A percentile compares a stretch with the other conserved stretches of the same genome.
These are phyloP conservation scores for Monosporozyma unispora DNA, from an alignment of 805 yeast species.

Conservation along the genomic window DNA sequence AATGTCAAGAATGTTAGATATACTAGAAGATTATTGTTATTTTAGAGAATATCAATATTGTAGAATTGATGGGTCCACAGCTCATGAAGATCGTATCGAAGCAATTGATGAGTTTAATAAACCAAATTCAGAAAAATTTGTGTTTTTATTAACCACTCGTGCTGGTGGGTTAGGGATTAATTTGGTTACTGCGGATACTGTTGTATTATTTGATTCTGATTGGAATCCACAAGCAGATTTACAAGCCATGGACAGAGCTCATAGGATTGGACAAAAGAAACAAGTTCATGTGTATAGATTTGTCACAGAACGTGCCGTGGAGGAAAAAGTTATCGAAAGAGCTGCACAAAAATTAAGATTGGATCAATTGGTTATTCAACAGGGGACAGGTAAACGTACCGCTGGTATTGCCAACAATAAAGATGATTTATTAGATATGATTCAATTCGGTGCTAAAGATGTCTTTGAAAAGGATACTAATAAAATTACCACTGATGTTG, in stretches of 20 bases:
- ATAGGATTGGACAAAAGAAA: conserved; percentile 92
- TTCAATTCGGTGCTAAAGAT: conserved; percentile 90
- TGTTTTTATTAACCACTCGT: conserved; percentile 81
- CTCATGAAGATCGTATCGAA: conserved; percentile 83
- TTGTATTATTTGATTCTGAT: conserved; percentile 81
- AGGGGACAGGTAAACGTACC: conserved; percentile 49
- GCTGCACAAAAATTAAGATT: conserved; percentile 89
- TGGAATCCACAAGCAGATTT: conserved; percentile 98
- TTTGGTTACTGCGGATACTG: conserved; percentile 85
- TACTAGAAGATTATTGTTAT: conserved; percentile 83
- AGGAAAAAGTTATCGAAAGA: conserved; percentile 88
- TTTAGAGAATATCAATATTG: conserved; percentile 79
- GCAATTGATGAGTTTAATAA: conserved; percentile 88
- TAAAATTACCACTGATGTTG: conserved; percentile 37
- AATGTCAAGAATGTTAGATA: conserved; percentile 84
- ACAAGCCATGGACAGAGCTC: conserved; percentile 98
- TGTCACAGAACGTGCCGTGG: conserved; percentile 91
- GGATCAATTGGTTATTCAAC: conserved; percentile 92
- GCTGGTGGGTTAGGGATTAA: conserved; percentile 97
- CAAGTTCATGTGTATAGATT: conserved; percentile 88
- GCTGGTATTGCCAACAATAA: conserved; percentile 38
- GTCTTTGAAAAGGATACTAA: conserved; percentile 53
- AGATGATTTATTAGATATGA: conserved; percentile 72
- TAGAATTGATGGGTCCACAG: conserved; percentile 88
- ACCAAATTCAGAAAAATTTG: conserved; percentile 71